Evolutionary conservation across 2,329 filamentous ascomycete species (phyloP), one percentile per base, ranked within the genome.

Genomic region (Aspergillus amoenus): DNA sequence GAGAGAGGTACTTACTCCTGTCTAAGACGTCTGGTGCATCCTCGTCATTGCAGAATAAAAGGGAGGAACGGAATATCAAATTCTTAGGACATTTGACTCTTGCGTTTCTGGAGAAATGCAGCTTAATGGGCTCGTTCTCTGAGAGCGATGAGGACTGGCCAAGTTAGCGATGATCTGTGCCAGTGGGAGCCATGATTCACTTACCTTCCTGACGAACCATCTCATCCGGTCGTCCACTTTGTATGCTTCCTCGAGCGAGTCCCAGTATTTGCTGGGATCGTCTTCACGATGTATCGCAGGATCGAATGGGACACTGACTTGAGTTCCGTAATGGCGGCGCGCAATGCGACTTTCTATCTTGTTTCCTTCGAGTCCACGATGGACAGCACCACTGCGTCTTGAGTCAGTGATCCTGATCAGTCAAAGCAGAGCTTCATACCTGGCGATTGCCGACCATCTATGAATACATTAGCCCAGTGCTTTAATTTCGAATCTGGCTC

Each of bases 361-460:
- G 17, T 70, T 68, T 1, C 66, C 64, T 7, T 66, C 62, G 0
- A 66, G 56, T 1, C 65, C 68, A 13, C 64, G 63, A 3, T 57
- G 37, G 43, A 70, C 68, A 2, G 68, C 67, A 8, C 67, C 68
- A 1, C 68, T 70, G 22, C 12, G 3, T 24, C 24, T 17, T 27
- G 6, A 3, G 22, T 24, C 13, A 44, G 15, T 5, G 3, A 11
- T 13, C 13, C 27, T 11, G 9, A 22, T 1, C 15, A 2, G 15
- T 34, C 17, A 5, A 39, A 39, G 11, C 24, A 11, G 1, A 22
- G 27, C 27, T 21, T 9, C 61, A n/a, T 58, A 69, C 68, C 61
- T 61, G 22, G 62, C 66, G 17, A 69, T 56, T 3, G 68, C 67
- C 7, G 66, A 66, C 68, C 67, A 69, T 18, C 68, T 70, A 40